These are phyloP conservation scores for Dothideomycetes sp. DNA, from an alignment of 2,329 filamentous ascomycete genomes.

Conservation along the genomic window DNA sequence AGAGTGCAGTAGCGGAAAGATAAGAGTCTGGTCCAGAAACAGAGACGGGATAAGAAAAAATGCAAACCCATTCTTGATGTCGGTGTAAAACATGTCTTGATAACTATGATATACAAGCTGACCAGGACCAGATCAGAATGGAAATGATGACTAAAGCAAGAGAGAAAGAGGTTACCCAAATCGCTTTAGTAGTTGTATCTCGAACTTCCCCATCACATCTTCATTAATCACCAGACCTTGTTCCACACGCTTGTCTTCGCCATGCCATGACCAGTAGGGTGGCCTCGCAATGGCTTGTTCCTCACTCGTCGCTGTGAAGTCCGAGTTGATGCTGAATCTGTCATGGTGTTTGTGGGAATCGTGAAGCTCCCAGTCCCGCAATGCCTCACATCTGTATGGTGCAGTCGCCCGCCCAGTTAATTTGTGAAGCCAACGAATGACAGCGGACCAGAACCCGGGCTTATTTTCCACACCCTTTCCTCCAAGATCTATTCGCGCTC, in stretches of 20 bases:
- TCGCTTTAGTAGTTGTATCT: constrained; percentile 13
- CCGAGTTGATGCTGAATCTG: constrained; percentile 13
- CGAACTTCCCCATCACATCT: constrained; percentile 15
- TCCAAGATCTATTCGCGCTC: constrained; percentile 26
- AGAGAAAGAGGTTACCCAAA: too few species aligned
- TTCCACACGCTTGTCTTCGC: constrained; percentile 5
- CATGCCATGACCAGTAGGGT: constrained; percentile 13
- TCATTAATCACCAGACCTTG: constrained; percentile 6
- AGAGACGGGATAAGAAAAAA: too few species aligned
- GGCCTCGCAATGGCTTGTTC: not conserved
- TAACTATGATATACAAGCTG: too few species aligned
- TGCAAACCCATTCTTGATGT: too few species aligned
- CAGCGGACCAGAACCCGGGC: constrained; percentile 16
- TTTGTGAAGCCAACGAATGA: constrained; percentile 16
- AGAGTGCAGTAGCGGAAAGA: too few species aligned
- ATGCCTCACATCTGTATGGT: constrained; percentile 15
- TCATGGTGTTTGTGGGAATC: constrained; percentile 22
- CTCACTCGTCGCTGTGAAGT: not conserved
- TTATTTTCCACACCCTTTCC: constrained; percentile 20
- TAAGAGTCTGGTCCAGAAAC: too few species aligned
- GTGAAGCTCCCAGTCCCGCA: constrained; percentile 24
- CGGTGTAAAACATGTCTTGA: too few species aligned
- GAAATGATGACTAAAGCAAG: too few species aligned
- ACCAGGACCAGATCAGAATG: too few species aligned
- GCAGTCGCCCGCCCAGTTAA: constrained; percentile 12